A percentile compares a stretch with the other conserved stretches of the same genome.
Evolutionary conservation across 345 rosid genomes (phyloP).

Genomic region (Camelina sativa): DNA sequence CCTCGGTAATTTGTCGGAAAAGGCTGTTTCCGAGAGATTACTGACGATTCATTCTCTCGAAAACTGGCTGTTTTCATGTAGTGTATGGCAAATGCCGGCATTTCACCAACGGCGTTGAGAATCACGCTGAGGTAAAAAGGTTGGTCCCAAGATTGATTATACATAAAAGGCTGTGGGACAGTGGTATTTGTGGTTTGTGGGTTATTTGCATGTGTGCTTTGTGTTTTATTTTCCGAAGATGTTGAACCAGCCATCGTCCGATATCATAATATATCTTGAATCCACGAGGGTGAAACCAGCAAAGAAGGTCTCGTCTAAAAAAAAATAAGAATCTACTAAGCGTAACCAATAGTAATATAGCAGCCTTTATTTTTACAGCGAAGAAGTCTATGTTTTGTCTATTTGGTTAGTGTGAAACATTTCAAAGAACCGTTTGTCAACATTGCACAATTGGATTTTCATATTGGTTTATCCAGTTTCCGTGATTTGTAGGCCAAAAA

Average conservation of each 20-base stretch:
- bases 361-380: no score
- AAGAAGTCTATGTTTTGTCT: neutral
- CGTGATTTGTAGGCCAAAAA: neutral
- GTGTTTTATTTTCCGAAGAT: neutral
- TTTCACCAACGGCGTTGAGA: conserved; percentile 77
- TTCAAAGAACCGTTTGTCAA: neutral
- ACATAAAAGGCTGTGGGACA: conserved; percentile 60
- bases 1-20: no score
- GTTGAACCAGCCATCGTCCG: neutral
- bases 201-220: neutral
- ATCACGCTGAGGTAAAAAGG: conserved; percentile 62
- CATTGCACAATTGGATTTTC: neutral
- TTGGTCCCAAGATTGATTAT: conserved; percentile 79
- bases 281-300: neutral
- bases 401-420: neutral
- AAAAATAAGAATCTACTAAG: no score
- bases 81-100: conserved; percentile 75
- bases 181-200: neutral
- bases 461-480: neutral
- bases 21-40: no score
- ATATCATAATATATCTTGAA: neutral
- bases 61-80: no score
- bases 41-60: no score
- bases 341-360: no score
- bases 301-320: neutral